Evolutionary conservation across 1,284 basidiomycete genomes (phyloP), one percentile per base, ranked within the genome.

Genomic region (Thelephora terrestris): DNA sequence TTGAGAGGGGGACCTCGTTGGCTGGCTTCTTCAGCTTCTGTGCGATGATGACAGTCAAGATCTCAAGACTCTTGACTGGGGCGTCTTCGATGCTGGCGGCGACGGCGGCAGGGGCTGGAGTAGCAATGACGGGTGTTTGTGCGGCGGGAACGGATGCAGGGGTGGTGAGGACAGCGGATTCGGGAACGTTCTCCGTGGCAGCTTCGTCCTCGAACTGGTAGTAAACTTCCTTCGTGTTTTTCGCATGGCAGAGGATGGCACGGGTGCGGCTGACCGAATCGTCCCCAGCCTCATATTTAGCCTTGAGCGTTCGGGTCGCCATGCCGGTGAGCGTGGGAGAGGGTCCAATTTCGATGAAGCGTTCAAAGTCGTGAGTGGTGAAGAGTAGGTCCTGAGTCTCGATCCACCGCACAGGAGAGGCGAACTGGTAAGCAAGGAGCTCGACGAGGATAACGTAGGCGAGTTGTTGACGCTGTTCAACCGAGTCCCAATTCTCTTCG

Each of bases 21-120:
- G 93, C 76, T 52, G 74, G 79, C 76, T 98, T 99, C 84, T 99
- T 99, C 62, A 99, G 74, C 71, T 99, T 98, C 72, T 99, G 95
- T 1, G 95, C 92, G 52, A 99, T 85, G 64, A 99, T 86, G 58
- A 83, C 79, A 45, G 80, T 77, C 36, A 99, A 78, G 24, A 95
- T 88, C 55, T 99, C 95, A 58, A 86, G 72, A 5, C 95, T 91
- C 68, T 91, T 93, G 65, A 97, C 75, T 1, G 95, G 95, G 44
- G 77, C 89, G 58, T 99, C 95, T 25, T 93, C 85, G 45, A 96
- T 76, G 50, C 78, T 78, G 38, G 81, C 79, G 29, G 78, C 89
- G 17, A 81, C 79, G 3, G 77, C 81, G 5, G 74, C 65, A 14
- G 71, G 65, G 1, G 70, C 62, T 4, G 71, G 66, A 18, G 73